These are phyloP conservation scores for Schizopora paradoxa DNA, from an alignment of 1,284 basidiomycete species.

Conservation along the genomic window DNA sequence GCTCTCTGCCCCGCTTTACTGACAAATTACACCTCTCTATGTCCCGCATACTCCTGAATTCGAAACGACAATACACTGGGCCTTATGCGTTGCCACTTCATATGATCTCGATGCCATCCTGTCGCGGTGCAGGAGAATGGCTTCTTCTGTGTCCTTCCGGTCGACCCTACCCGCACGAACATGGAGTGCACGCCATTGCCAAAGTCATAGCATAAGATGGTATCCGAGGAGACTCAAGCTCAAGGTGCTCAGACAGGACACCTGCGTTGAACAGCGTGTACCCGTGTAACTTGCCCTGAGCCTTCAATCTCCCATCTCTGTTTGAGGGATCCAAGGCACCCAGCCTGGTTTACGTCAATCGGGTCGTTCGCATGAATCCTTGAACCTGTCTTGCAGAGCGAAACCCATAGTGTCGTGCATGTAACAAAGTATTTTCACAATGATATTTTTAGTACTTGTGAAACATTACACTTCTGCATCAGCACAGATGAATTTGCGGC, in stretches of 20 bases:
- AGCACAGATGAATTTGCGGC: too few species aligned
- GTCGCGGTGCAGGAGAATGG: conserved; percentile 42
- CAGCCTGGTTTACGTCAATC: too few species aligned
- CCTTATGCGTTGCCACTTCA: not conserved
- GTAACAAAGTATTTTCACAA: too few species aligned
- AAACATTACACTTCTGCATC: too few species aligned
- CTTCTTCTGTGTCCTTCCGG: conserved; percentile 72
- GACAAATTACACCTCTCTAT: not conserved
- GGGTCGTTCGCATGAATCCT: too few species aligned
- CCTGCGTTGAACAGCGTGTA: too few species aligned
- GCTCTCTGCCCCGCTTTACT: not conserved
- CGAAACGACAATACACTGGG: not conserved
- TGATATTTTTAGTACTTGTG: too few species aligned
- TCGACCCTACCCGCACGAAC: conserved; percentile 65
- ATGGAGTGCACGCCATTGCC: conserved; percentile 71
- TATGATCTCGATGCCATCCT: not conserved
- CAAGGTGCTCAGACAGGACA: not conserved
- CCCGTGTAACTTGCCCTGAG: too few species aligned
- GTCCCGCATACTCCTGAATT: not conserved
- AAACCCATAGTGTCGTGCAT: too few species aligned
- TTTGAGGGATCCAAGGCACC: too few species aligned
- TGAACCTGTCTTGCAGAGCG: too few species aligned
- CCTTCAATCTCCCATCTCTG: too few species aligned
- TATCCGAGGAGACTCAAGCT: not conserved
- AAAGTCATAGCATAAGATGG: conserved; percentile 28